phyloP scores from a whole-genome alignment of 805 yeast species.

The Suhomyces kilbournensis region DNA sequence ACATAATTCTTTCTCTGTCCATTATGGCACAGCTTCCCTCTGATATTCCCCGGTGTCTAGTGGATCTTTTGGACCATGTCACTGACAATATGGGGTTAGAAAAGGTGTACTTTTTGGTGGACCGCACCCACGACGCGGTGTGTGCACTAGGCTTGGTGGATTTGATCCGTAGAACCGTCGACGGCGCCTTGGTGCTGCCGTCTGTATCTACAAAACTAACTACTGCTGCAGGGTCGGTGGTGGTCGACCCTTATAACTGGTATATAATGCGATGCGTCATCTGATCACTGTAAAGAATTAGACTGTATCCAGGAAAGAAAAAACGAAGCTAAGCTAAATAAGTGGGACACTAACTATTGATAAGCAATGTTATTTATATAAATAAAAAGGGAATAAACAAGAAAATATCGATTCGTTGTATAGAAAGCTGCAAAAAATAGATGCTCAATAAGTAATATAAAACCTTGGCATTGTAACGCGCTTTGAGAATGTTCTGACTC shows the following conservation, averaged over 20 bases:
- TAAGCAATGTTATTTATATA: no score
- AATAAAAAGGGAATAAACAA: no score
- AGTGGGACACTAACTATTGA: no score
- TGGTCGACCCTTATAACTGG: slow-evolving; percentile 2
- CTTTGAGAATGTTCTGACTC: no score
- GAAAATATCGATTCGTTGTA: no score
- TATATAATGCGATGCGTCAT: background rate
- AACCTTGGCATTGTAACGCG: no score
- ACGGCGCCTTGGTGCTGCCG: slow-evolving; percentile 1
- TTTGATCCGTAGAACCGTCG: background rate
- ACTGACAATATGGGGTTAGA: background rate
- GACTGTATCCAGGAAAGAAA: no score
- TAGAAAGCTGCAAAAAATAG: no score
- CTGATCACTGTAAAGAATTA: background rate
- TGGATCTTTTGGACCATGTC: slow-evolving; percentile 1
- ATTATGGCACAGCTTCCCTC: background rate
- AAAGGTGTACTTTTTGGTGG: slow-evolving; percentile 1
- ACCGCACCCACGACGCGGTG: background rate
- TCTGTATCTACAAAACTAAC: background rate
- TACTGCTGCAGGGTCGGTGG: background rate
- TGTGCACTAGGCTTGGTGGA: slow-evolving; percentile 2
- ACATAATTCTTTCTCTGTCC: background rate
- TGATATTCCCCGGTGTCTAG: background rate
- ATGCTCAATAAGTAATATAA: no score
- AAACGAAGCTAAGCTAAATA: no score